Percentiles rank a stretch among this genome's conserved stretches.
These are phyloP conservation scores for Globisporangium splendens DNA, from an alignment of 352 stramenopile species.

Conservation along the genomic window DNA sequence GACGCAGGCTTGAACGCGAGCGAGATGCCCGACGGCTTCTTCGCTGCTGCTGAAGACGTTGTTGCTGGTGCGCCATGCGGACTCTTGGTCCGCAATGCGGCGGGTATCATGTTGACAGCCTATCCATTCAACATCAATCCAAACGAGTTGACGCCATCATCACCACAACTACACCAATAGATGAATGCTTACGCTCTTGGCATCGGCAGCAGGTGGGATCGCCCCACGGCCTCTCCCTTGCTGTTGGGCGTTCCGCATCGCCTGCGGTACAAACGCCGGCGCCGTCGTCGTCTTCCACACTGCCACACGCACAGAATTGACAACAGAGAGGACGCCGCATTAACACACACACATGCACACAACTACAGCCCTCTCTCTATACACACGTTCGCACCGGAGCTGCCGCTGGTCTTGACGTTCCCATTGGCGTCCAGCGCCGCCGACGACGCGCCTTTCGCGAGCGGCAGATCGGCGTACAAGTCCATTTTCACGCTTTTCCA, in stretches of 20 bases:
- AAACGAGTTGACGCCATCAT: not conserved
- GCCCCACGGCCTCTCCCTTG: not conserved
- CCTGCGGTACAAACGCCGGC: conserved; percentile 49
- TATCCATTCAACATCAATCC: conserved; percentile 10
- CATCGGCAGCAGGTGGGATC: conserved; percentile 2
- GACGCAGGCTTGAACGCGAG: conserved; percentile 60
- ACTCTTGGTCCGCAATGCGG: conserved; percentile 43
- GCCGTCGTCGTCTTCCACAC: conserved; percentile 47
- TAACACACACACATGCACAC: not conserved
- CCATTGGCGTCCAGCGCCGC: conserved; percentile 42
- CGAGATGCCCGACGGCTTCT: conserved; percentile 27
- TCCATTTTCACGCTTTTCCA: conserved; percentile 68
- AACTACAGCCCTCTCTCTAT: not conserved
- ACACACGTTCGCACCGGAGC: conserved; percentile 17
- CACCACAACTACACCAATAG: not conserved
- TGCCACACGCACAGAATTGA: conserved; percentile 15
- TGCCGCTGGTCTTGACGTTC: conserved; percentile 40
- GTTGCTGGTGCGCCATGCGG: conserved; percentile 8
- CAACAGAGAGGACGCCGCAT: no score
- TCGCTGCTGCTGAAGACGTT: not conserved
- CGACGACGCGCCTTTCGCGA: conserved; percentile 56
- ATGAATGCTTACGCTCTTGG: conserved; percentile 24
- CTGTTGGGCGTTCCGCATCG: conserved; percentile 14
- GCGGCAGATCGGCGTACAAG: conserved; percentile 74
- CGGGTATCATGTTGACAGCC: conserved; percentile 46